Evolutionary conservation across 1,139 yeast genomes (phyloP), one percentile per base, ranked within the genome.

Genomic region (Citeromyces siamensis): DNA sequence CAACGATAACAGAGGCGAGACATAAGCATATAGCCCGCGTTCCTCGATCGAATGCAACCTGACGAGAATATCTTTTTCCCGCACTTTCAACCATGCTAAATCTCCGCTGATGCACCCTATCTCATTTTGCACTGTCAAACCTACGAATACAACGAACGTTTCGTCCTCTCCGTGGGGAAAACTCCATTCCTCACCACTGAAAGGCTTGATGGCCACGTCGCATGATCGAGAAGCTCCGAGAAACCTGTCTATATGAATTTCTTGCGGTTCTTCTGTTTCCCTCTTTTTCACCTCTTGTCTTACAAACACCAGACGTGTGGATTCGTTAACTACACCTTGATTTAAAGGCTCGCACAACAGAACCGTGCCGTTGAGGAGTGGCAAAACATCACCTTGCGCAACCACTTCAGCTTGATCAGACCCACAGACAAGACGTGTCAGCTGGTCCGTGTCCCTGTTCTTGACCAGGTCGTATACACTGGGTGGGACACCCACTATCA

Each of bases 51-150:
- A 88, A 46, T 80, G 90, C 1, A 86, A 67, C 45, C 71, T 70
- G 0, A 80, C 43, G 42, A 71, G 64, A 5, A 78, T 64, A 6
- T 26, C 35, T 9, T 19, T 14, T 6, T 13, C 17, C 5, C 13
- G 48, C n/a, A 54, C 44, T n/a, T 49, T 45, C 32, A 72, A 38
- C 27, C 60, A 52, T 4, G 75, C 76, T 34, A 71, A 54, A 50
- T 82, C 94, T 3, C 94, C 94, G 42, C 79, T 74, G 44, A 79
- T 74, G 17, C 74, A 68, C 3, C 82, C 80, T 18, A 81, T 49
- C 35, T 59, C 64, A 13, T 72, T 64, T 35, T 83, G 60, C 37
- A 69, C 78, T 10, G 60, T 56, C 1, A 75, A 60, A 29, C 68
- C 64, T 13, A 77, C 59, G 46, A 71, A 79, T 0, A 64, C 81